phyloP scores from a whole-genome alignment of 805 yeast species.

The Zygosaccharomyces pseudorouxii region DNA sequence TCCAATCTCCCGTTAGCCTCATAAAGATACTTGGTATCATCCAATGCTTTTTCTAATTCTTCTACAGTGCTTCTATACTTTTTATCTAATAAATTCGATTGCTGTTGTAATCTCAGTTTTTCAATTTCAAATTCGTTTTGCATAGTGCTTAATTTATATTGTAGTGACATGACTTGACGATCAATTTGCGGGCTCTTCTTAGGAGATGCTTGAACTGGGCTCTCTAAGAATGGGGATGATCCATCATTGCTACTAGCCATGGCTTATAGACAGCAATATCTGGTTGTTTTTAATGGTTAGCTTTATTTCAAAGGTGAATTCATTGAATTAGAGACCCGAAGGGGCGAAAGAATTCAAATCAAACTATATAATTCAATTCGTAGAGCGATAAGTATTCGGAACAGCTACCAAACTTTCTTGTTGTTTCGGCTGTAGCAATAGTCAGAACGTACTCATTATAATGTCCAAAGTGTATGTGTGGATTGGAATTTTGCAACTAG shows the following conservation, averaged over 20 bases:
- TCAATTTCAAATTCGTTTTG: conserved; percentile 39
- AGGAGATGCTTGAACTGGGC: conserved; percentile 21
- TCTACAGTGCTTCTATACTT: conserved; percentile 34
- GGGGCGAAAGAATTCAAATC: conserved; percentile 1
- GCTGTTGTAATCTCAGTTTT: conserved; percentile 22
- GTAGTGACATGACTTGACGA: conserved; percentile 30
- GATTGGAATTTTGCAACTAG: neutral
- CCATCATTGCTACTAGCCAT: conserved; percentile 25
- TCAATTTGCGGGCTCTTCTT: conserved; percentile 6
- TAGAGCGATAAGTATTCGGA: neutral
- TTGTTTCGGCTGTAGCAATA: neutral
- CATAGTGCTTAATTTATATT: conserved; percentile 37
- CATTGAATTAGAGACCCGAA: neutral
- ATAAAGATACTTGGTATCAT: conserved; percentile 36
- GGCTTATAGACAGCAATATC: neutral
- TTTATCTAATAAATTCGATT: conserved; percentile 24
- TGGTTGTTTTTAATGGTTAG: neutral
- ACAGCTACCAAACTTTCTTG: neutral
- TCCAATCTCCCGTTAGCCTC: conserved; percentile 30
- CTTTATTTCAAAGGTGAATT: neutral
- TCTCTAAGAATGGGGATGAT: conserved; percentile 39
- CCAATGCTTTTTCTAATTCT: conserved; percentile 31
- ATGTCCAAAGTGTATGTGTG: conserved; percentile 47
- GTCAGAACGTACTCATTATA: neutral
- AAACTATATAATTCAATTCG: neutral